Base-by-base conservation (phyloP, 2,329 filamentous ascomycete species). In the Aspergillus fijiensis region DNA sequence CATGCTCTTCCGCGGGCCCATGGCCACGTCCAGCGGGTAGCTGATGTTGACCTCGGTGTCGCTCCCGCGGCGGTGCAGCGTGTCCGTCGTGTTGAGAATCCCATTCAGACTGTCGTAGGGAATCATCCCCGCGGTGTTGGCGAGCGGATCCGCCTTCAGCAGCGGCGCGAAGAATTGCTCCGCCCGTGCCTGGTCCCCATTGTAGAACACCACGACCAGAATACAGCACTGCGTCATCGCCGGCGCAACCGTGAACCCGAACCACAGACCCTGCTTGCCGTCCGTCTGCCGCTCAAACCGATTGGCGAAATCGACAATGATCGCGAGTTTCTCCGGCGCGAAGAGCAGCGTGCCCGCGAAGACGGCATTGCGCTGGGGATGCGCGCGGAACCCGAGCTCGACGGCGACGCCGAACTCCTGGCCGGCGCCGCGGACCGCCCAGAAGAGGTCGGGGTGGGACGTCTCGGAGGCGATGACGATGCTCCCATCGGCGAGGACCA, bases 381-480 rank as follows among this genome's bases (percentile, higher is more conserved):
- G 71, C 0, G 70, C 76, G 45, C 66, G 72, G 59, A 70, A 74
- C 19, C 35, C 58, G 64, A 83, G 81, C 51, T 81, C 76, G 0
- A 75, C 76, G 2, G 78, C 75, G 16, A 78, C 70, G 5, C 78
- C 79, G 56, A 80, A 79, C 55, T 75, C 77, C 48, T 76, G 72
- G 1, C 78, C 77, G 0, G 77, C 79, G 12, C 79, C 79, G 1
- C 73, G 67, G 10, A 81, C 58, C 25, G 75, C 77, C 80, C 80
- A 82, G 70, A 82, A 82, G 0, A 82, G 69, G 53, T 82, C 80
- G 0, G 69, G 27, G 39, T 85, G 78, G 63, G 82, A 72, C 0
- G 64, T 63, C 21, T 75, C 72, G 0, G 78, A 81, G 0, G 74
- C 71, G 5, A 61, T 69, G 10, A 74, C 61, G 47, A 77, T 67